These are phyloP conservation scores for Arxiozyma slooffiae DNA, from an alignment of 1,139 yeast species.

Conservation along the genomic window DNA sequence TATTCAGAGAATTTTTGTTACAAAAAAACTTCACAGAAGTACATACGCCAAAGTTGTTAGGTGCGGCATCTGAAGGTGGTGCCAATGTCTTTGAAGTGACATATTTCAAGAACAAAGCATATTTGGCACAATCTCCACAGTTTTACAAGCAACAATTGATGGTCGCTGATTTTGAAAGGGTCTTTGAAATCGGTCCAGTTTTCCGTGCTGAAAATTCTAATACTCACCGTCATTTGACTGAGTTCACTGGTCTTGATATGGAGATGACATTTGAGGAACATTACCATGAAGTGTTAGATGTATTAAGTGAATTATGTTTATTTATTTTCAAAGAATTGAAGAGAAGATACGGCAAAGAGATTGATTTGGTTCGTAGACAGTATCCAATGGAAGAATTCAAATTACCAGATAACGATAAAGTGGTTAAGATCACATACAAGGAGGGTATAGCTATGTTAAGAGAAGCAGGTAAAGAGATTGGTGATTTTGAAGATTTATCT, in stretches of 20 bases:
- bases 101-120: constrained; percentile 88
- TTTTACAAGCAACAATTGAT: constrained; percentile 94
- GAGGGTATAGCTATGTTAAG: constrained; percentile 84
- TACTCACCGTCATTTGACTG: constrained; percentile 99
- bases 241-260: constrained; percentile 91
- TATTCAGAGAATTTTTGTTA: constrained; percentile 80
- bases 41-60: constrained; percentile 91
- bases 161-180: constrained; percentile 94
- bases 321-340: constrained; percentile 81
- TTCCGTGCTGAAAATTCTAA: constrained; percentile 98
- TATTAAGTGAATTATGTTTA: constrained; percentile 74
- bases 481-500: constrained; percentile 77
- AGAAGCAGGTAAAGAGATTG: constrained; percentile 69
- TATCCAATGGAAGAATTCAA: constrained; percentile 96
- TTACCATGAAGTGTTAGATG: constrained; percentile 86
- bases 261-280: constrained; percentile 98
- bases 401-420: constrained; percentile 79
- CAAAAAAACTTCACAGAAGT: constrained; percentile 70
- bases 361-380: constrained; percentile 83
- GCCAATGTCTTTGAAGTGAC: constrained; percentile 88
- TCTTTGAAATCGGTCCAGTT: constrained; percentile 93
- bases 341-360: constrained; percentile 68
- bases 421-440: constrained; percentile 81
- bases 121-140: constrained; percentile 96
- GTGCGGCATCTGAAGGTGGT: constrained; percentile 97